Conservation (phyloP, 352 stramenopile species). For the Globisporangium cystogenes region DNA sequence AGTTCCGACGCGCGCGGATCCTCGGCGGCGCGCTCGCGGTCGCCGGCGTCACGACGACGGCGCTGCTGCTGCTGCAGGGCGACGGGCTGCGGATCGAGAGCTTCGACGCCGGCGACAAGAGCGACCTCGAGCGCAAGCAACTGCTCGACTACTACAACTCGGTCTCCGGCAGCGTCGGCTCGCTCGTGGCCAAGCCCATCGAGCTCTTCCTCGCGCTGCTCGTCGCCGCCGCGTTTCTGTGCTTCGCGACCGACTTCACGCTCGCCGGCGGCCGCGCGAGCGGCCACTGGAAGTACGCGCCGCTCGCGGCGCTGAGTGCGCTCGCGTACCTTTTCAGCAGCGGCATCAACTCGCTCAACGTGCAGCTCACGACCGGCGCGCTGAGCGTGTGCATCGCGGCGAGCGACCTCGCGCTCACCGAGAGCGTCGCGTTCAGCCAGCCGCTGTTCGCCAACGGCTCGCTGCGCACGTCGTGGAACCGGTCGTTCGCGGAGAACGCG, state of each 20-base stretch:
- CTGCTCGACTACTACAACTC: conserved; percentile 10
- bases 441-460: background rate
- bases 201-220: conserved; percentile 6
- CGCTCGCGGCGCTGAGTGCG: background rate
- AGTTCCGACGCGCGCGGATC: conserved; percentile 1
- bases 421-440: background rate
- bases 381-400: background rate
- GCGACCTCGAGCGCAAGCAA: background rate
- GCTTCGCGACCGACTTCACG: conserved; percentile 5
- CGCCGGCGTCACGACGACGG: background rate
- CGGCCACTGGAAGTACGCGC: background rate
- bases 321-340: conserved; percentile 8
- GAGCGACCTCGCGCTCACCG: background rate
- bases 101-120: background rate
- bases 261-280: background rate
- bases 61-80: background rate
- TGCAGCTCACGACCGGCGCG: background rate
- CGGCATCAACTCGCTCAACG: conserved; percentile 12
- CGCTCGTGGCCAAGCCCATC: conserved; percentile 2
- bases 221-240: background rate
- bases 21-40: background rate
- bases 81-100: conserved; percentile 1
- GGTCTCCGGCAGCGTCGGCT: background rate
- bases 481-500: background rate
- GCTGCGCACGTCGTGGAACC: background rate